A percentile compares a stretch with the other conserved stretches of the same genome.
phyloP scores from a whole-genome alignment of 2,329 filamentous ascomycete genomes.

The Alternaria sp. region DNA sequence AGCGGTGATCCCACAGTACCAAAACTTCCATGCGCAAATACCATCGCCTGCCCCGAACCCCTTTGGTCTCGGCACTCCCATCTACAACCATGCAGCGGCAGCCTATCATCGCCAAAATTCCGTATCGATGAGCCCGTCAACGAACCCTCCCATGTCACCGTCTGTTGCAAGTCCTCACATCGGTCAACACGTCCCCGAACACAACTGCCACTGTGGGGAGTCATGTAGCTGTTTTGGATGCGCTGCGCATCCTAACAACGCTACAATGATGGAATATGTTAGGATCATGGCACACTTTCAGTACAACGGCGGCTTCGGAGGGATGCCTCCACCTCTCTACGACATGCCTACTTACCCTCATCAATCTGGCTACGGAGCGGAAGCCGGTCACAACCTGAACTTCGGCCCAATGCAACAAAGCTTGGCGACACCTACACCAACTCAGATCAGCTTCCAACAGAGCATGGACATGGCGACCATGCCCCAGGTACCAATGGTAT shows the following conservation, averaged over 20 bases:
- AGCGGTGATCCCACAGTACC: conserved; percentile 27
- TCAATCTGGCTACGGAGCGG: conserved; percentile 38
- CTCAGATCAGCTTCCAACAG: conserved; percentile 30
- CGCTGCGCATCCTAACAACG: conserved; percentile 71
- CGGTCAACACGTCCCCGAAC: conserved; percentile 47
- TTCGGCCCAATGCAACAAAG: conserved; percentile 21
- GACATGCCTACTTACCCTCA: conserved; percentile 46
- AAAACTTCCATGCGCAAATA: conserved; percentile 24
- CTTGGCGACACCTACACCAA: conserved; percentile 25
- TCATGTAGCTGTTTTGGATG: conserved; percentile 72
- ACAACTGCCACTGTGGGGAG: conserved; percentile 69
- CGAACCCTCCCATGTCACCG: conserved; percentile 20
- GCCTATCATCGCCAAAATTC: conserved; percentile 39
- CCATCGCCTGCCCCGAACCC: conserved; percentile 24
- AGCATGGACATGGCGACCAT: conserved; percentile 29
- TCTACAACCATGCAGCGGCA: conserved; percentile 43
- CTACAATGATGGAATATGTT: conserved; percentile 64
- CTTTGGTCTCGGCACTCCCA: conserved; percentile 40
- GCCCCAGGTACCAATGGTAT: conserved; percentile 18
- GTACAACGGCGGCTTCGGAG: conserved; percentile 42
- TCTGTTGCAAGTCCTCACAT: conserved; percentile 38
- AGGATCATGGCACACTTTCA: conserved; percentile 49
- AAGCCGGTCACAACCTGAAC: conserved; percentile 24
- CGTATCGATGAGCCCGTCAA: conserved; percentile 39
- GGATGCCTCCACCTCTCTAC: conserved; percentile 41